Percentiles rank a stretch among this genome's conserved stretches.
These are phyloP conservation scores for Saccharum spontaneum DNA, from an alignment of 176 grass and related monocot genomes.

Conservation along the genomic window DNA sequence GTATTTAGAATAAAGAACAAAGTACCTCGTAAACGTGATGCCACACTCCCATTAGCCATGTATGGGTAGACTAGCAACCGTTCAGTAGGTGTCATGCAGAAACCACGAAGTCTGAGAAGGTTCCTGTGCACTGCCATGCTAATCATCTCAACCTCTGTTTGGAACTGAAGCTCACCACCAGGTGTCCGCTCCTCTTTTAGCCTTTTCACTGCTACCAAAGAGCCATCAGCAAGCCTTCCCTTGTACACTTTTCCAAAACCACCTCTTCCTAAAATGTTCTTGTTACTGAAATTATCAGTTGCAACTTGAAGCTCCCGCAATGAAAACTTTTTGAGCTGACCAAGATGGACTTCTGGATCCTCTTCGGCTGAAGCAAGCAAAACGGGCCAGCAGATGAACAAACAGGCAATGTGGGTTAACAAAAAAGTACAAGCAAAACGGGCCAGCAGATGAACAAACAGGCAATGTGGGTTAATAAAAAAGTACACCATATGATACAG, in stretches of 20 bases:
- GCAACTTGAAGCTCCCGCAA: conserved; percentile 71
- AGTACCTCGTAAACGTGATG: conserved; percentile 76
- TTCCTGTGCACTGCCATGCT: conserved; percentile 72
- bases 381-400: conserved; percentile 19
- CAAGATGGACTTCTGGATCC: conserved; percentile 74
- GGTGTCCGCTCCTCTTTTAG: conserved; percentile 68
- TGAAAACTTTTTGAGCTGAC: conserved; percentile 75
- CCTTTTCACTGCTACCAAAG: conserved; percentile 70
- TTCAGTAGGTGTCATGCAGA: conserved; percentile 75
- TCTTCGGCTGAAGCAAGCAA: conserved; percentile 58
- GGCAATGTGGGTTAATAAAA: neutral
- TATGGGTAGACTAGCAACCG: conserved; percentile 75
- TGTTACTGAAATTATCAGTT: conserved; percentile 58
- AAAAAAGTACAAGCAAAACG: neutral
- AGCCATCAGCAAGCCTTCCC: conserved; percentile 67
- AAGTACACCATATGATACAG: conserved; percentile 21
- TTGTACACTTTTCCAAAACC: conserved; percentile 86
- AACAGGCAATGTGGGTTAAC: conserved; percentile 1
- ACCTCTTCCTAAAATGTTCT: conserved; percentile 72
- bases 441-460: too few species aligned
- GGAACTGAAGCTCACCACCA: conserved; percentile 67
- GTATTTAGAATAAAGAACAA: conserved; percentile 15
- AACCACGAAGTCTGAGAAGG: conserved; percentile 67
- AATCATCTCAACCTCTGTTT: conserved; percentile 74
- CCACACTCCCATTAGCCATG: conserved; percentile 79